Percentiles rank a stretch among this genome's conserved stretches.
phyloP scores from a whole-genome alignment of 129 eudicot species.

The Flaveria ramosissima region DNA sequence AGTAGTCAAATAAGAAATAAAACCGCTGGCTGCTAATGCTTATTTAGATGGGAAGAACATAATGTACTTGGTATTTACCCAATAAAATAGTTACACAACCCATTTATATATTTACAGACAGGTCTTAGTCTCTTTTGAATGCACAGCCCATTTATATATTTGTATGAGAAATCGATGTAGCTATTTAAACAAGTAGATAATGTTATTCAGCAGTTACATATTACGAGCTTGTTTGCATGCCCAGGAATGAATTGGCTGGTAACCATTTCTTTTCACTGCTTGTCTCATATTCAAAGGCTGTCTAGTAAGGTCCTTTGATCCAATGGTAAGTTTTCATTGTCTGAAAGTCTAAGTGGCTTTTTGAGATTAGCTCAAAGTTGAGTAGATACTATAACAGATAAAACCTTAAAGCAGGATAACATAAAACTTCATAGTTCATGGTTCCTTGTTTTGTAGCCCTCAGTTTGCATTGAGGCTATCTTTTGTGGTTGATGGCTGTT shows the following conservation, averaged over 20 bases:
- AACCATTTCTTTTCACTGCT: not conserved
- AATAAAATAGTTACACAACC: not conserved
- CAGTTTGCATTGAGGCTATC: not conserved
- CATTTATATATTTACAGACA: not conserved
- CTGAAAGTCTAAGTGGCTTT: not conserved
- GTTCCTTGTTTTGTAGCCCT: not conserved
- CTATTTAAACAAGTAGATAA: not conserved
- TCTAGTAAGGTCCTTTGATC: not conserved
- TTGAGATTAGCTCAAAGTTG: not conserved
- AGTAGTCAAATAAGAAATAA: not conserved
- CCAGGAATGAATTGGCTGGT: not conserved
- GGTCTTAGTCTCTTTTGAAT: not conserved
- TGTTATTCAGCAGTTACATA: not conserved
- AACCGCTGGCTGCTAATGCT: not conserved
- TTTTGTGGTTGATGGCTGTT: slow-evolving; percentile 8
- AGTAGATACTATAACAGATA: not conserved
- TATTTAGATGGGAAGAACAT: not conserved
- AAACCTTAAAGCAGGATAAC: not conserved
- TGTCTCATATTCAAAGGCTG: not conserved
- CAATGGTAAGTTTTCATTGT: not conserved
- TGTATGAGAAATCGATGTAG: not conserved
- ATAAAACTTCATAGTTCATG: not conserved
- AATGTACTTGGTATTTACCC: not conserved
- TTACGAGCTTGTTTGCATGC: not conserved
- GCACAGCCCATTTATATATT: not conserved